Conservation (phyloP, 345 rosid genomes). For the Murraya koenigii region DNA sequence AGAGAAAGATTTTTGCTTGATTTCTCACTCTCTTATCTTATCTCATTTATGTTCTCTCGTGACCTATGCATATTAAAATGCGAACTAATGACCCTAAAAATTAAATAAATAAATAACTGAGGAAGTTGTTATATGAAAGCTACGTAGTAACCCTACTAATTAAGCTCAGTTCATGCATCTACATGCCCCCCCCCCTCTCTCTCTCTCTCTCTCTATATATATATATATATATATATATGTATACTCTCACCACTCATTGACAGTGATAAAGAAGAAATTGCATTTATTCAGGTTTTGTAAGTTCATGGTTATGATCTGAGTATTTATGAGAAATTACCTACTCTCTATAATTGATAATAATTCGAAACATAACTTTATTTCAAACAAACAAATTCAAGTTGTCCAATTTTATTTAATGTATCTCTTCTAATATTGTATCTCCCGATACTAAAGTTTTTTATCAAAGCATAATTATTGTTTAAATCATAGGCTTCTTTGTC, state of each 20-base stretch:
- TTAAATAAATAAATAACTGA: background rate
- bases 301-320: background rate
- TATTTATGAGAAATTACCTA: slow-evolving; percentile 5
- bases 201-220: too few relatives aligned
- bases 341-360: slow-evolving; percentile 10
- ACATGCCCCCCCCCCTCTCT: too few relatives aligned
- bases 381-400: slow-evolving; percentile 15
- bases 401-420: background rate
- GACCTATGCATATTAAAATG: slow-evolving; percentile 5
- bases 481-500: background rate
- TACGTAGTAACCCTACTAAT: slow-evolving; percentile 4
- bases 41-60: slow-evolving; percentile 13
- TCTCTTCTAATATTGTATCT: slow-evolving; percentile 6
- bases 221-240: background rate
- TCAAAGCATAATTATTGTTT: slow-evolving; percentile 13
- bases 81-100: background rate
- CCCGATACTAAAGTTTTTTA: slow-evolving; percentile 20
- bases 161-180: slow-evolving; percentile 21
- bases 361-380: slow-evolving; percentile 12
- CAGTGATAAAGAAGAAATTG: too few relatives aligned
- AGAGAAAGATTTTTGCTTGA: slow-evolving; percentile 13
- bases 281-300: background rate
- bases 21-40: slow-evolving; percentile 16
- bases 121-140: slow-evolving; percentile 21
- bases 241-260: too few relatives aligned